These are phyloP conservation scores for Pterulicium gracile DNA, from an alignment of 1,284 basidiomycete species.

Conservation along the genomic window DNA sequence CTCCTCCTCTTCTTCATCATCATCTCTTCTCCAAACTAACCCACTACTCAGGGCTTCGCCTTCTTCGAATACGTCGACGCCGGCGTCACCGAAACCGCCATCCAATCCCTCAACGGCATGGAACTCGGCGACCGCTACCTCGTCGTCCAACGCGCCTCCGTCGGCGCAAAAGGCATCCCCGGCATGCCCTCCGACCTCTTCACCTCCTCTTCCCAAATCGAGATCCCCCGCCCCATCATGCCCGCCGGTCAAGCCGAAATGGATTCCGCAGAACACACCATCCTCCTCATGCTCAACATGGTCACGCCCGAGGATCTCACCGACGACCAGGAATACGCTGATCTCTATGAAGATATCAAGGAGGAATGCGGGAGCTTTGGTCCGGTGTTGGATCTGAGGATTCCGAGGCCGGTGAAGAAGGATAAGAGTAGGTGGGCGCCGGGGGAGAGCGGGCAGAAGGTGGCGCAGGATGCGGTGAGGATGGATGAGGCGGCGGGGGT, in stretches of 20 bases:
- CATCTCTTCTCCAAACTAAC: slow-evolving; percentile 7
- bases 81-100: slow-evolving; percentile 87
- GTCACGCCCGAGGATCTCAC: slow-evolving; percentile 88
- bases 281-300: slow-evolving; percentile 98
- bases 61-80: slow-evolving; percentile 98
- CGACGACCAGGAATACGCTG: slow-evolving; percentile 88
- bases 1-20: slow-evolving; percentile 9
- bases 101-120: slow-evolving; percentile 95
- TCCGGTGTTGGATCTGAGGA: slow-evolving; percentile 73
- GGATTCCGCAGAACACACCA: slow-evolving; percentile 55
- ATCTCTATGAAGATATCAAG: slow-evolving; percentile 91
- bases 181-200: slow-evolving; percentile 60
- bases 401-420: slow-evolving; percentile 82
- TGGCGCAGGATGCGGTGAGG: slow-evolving; percentile 53
- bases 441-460: slow-evolving; percentile 50
- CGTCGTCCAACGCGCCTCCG: slow-evolving; percentile 94
- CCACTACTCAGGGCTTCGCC: slow-evolving; percentile 75
- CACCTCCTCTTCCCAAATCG: no score
- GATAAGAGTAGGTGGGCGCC: slow-evolving; percentile 71
- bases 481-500: slow-evolving; percentile 85
- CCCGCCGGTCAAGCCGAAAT: slow-evolving; percentile 64
- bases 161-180: slow-evolving; percentile 67
- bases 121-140: slow-evolving; percentile 94
- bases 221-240: slow-evolving; percentile 75
- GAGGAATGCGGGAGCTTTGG: slow-evolving; percentile 88